phyloP scores from a whole-genome alignment of 495 filamentous ascomycete genomes.

The Lepidopterella palustris region DNA sequence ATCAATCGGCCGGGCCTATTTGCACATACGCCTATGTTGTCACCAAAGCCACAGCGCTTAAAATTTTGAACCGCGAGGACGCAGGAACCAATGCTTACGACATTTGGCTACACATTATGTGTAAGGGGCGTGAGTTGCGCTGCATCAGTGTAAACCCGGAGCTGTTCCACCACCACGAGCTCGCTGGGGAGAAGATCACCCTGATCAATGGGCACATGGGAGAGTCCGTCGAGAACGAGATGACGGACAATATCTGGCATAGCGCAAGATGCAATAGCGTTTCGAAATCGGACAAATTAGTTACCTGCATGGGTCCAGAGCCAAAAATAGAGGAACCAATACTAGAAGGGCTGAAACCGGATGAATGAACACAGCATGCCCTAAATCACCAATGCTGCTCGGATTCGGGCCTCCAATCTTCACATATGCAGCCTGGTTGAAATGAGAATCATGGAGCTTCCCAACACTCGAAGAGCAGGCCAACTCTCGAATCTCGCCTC shows the following conservation, averaged over 20 bases:
- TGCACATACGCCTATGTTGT: background rate
- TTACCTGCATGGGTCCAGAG: background rate
- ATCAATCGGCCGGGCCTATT: background rate
- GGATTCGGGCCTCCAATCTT: too few relatives aligned
- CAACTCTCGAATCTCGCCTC: too few relatives aligned
- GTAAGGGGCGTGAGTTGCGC: background rate
- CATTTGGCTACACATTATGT: conserved; percentile 1
- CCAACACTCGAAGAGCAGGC: too few relatives aligned
- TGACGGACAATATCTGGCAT: conserved; percentile 1
- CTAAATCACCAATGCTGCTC: too few relatives aligned
- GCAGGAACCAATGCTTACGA: background rate
- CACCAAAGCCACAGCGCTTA: background rate
- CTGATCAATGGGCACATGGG: background rate
- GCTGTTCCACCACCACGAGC: conserved; percentile 10
- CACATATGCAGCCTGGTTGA: too few relatives aligned
- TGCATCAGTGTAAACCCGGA: conserved; percentile 1
- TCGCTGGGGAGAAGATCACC: background rate
- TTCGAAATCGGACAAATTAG: background rate
- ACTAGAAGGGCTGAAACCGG: too few relatives aligned
- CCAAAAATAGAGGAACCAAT: too few relatives aligned
- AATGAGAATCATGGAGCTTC: too few relatives aligned
- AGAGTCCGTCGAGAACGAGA: background rate
- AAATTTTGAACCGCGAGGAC: background rate
- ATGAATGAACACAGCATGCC: too few relatives aligned
- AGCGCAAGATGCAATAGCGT: background rate